phyloP scores from a whole-genome alignment of 805 yeast genomes.

The Nakazawaea wyomingensis region DNA sequence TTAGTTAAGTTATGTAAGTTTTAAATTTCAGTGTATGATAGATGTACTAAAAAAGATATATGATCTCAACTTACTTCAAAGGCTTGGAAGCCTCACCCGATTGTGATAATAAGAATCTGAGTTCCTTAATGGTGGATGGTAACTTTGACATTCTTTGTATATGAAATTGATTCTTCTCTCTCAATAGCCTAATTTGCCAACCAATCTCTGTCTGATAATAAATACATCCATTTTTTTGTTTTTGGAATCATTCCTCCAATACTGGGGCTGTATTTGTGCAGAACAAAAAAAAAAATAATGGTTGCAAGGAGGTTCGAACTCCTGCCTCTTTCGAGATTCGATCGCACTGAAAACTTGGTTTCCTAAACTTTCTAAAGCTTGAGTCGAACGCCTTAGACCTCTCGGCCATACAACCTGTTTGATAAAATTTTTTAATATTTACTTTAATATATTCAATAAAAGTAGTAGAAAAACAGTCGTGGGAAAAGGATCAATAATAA shows the following conservation, averaged over 20 bases:
- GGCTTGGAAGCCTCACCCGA: slow-evolving; percentile 68
- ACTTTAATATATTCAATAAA: too few relatives aligned
- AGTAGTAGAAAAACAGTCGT: too few relatives aligned
- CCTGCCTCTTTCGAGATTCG: slow-evolving; percentile 15
- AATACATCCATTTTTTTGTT: too few relatives aligned
- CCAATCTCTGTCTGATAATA: too few relatives aligned
- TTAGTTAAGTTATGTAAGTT: too few relatives aligned
- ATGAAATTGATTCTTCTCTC: background rate
- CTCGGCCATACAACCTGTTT: slow-evolving; percentile 7
- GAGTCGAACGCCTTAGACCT: slow-evolving; percentile 15
- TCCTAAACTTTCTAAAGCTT: slow-evolving; percentile 6
- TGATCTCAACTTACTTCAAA: slow-evolving; percentile 45
- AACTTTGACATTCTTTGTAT: slow-evolving; percentile 14
- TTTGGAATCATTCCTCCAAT: too few relatives aligned
- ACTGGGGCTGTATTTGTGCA: too few relatives aligned
- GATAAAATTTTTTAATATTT: background rate
- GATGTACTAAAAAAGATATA: too few relatives aligned
- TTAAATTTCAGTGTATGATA: too few relatives aligned
- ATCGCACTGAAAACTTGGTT: slow-evolving; percentile 1
- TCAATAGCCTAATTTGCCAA: too few relatives aligned
- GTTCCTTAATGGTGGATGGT: slow-evolving; percentile 63
- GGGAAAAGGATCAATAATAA: too few relatives aligned
- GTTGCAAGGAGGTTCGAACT: slow-evolving; percentile 15
- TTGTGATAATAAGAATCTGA: slow-evolving; percentile 78
- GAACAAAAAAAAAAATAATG: slow-evolving; percentile 11